Base-by-base conservation (phyloP, 169 alveolate species). In the Cryptosporidium parvum region DNA sequence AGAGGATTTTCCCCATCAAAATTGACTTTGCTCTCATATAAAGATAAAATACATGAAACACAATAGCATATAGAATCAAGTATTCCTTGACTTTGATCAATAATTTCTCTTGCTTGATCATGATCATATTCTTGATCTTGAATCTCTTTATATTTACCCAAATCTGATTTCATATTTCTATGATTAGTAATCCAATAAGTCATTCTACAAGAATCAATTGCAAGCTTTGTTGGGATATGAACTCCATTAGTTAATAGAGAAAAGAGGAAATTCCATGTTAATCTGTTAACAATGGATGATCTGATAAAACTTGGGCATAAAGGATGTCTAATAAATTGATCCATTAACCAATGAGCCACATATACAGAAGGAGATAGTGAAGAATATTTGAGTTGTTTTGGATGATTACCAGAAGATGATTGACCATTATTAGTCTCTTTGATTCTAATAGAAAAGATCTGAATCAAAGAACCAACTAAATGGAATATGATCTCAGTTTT, bases 341-440 rank as follows among this genome's bases (percentile, higher is more conserved):
- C 97, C 89, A 96, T 85, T 52, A 96, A 69, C 98, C 98, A 96
- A 70, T 95, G 97, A 23, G 94, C 96, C 9, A 93, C 96, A 67
- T 94, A 95, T 33, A 93, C 93, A 4, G 96, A 93, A n/a, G 96
- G 96, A 0, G 95, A 91, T 42, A 92, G 59, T 1, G 96, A 91
- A 39, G 93, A 86, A 69, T 85, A 93, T 69, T 93, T 92, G 42
- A 48, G 91, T 69, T 51, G 92, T 45, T 67, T 75, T 10, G 48
- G 8, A 73, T 58, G 31, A 23, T 58, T 37, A 1, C 65, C 56
- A 18, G 53, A 5, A 16, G 84, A 33, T 3, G 45, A 16, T 10
- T 12, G 5, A 18, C n/a, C 29, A 16, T 58, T 45, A 29, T 16
- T 58, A 8, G 67, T 21, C 31, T 93, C 92, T 16, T 86, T 92